A percentile compares a stretch with the other conserved stretches of the same genome.
Conservation (phyloP, 2,329 filamentous ascomycete genomes). For the Curvularia eragrostidis region DNA sequence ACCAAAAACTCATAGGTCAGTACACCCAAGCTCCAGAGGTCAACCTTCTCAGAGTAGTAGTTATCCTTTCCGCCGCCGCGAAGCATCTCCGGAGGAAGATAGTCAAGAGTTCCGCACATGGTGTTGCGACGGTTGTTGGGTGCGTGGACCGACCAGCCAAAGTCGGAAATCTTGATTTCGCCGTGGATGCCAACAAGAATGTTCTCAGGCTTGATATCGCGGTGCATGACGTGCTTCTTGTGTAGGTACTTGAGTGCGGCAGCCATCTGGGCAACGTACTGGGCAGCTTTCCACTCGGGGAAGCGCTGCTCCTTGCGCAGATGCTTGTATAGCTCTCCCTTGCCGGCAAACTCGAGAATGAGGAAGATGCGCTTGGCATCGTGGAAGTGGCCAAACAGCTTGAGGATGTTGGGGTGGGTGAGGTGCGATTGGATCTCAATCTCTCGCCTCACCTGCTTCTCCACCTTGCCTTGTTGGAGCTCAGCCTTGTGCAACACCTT, state of each 20-base stretch:
- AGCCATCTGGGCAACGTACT: constrained; percentile 92
- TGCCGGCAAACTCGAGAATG: constrained; percentile 84
- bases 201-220: constrained; percentile 98
- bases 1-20: constrained; percentile 96
- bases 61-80: constrained; percentile 80
- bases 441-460: constrained; percentile 86
- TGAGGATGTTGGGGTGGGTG: constrained; percentile 82
- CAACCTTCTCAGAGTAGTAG: constrained; percentile 93
- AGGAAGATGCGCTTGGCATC: constrained; percentile 87
- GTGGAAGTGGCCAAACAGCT: constrained; percentile 87
- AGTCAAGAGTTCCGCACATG: constrained; percentile 97
- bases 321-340: constrained; percentile 88
- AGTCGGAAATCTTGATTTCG: constrained; percentile 98
- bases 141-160: constrained; percentile 97
- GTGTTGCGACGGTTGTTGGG: constrained; percentile 93
- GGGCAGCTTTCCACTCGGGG: constrained; percentile 83
- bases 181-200: constrained; percentile 95
- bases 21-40: constrained; percentile 94
- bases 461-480: constrained; percentile 78
- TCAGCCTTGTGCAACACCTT: constrained; percentile 88
- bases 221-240: constrained; percentile 96
- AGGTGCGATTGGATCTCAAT: constrained; percentile 91
- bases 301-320: constrained; percentile 79
- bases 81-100: constrained; percentile 98
- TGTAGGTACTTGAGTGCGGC: constrained; percentile 87